Evolutionary conservation across 805 yeast species (phyloP), one percentile per base, ranked within the genome.

Genomic region (Pichia thaimueangensis): DNA sequence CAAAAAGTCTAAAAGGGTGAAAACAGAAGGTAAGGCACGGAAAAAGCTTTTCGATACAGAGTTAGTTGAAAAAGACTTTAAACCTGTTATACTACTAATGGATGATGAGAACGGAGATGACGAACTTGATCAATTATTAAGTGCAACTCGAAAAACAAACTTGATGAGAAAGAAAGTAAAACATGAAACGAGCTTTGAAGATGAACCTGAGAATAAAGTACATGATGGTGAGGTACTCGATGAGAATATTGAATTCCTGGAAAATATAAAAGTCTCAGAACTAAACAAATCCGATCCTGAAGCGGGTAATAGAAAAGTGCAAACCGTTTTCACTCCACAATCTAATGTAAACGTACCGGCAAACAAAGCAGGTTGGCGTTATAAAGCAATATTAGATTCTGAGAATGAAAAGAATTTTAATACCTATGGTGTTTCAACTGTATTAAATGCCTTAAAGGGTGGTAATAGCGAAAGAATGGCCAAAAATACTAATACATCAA

Each of bases 201-300:
- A 29, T 38, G 39, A 46, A 22, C 39, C 39, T 12, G 45, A 16
- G 4, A 22, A 23, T 3, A n/a, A 17, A 17, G 24, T 6, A 6
- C 3, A n/a, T n/a, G 15, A 8, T n/a, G 62, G 59, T 7, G 38
- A 60, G 15, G 41, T 53, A 2, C 47, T 67, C 17, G 64, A 65
- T 49, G 73, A 68, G 37, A 64, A 56, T 16, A 42, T 56, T 2
- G 70, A 65, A 35, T 68, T 69, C 41, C 49, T 69, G 37, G 51
- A 53, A 1, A 56, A 55, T 5, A 23, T 56, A 7, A 46, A 48
- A 47, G 28, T 55, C 47, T 41, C 52, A 43, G 34, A 52, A 25
- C 29, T 15, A 19, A 31, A 17, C 23, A 30, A 7, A n/a, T 5
- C n/a, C 16, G 32, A 15, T 15, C 19, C 20, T n/a, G n/a, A n/a